Evolutionary conservation across 306 rosid species (phyloP), one percentile per base, ranked within the genome.

Genomic region (Ochetophila trinervis): DNA sequence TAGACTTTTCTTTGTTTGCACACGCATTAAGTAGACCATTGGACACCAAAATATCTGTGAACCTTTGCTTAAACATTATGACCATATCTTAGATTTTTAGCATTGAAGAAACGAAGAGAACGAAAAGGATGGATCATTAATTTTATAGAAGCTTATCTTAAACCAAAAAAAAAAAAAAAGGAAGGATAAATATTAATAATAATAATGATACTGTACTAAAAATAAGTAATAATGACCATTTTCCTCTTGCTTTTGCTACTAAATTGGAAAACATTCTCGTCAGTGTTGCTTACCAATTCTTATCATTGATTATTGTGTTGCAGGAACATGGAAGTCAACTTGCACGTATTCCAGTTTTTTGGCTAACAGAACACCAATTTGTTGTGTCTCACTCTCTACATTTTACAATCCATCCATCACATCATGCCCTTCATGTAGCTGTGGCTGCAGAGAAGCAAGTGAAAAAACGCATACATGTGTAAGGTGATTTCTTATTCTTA

Each of bases 331-430:
- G 95, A 86, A 83, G 74, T 62, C 96, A 74, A 54, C 78, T 17
- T 91, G 97, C 69, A 71, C 86, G 32, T 88, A 84, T 74, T 86
- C 96, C 27, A 79, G 80, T 16, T 88, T 86, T 80, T 9, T 91
- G 63, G 91, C 87, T 18, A 59, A 72, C 65, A 75, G 76, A 57
- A 62, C 80, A 69, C 90, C 90, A 1, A 63, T 78, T 30, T 88
- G 96, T 48, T 88, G 95, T 57, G 90, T 82, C 66, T 91, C 97
- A 20, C 80, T 88, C 62, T 91, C 97, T 53, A 59, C 97, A 63
- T 88, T 91, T 72, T 91, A 91, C 82, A 81, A 72, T 69, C 89
- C 89, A 17, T 24, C 20, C 24, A 58, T 91, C 87, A 85, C 94
- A 51, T 47, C 84, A 23, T 86, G 94, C 74, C 85, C 79, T 17